Percentiles rank a stretch among this genome's conserved stretches.
Conservation (phyloP, 306 rosid species). For the Boehmeria nivea region DNA sequence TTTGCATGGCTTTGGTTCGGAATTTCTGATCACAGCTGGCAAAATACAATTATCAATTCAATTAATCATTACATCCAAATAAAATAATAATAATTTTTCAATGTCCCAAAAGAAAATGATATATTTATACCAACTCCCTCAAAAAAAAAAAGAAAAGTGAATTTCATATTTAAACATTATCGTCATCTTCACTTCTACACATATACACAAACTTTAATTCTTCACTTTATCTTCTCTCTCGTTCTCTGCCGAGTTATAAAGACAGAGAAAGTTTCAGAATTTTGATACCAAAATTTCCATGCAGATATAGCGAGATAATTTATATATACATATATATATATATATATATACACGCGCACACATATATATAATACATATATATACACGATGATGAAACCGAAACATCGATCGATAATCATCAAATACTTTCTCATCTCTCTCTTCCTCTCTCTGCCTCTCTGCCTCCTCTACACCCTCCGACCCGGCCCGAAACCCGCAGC, state of each 20-base stretch:
- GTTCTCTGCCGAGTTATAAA: too few relatives aligned
- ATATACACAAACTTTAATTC: not conserved
- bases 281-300: not conserved
- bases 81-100: too few relatives aligned
- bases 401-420: constrained; percentile 23
- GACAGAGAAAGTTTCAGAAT: not conserved
- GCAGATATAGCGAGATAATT: not conserved
- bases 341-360: not conserved
- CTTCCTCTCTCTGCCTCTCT: constrained; percentile 52
- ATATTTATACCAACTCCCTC: too few relatives aligned
- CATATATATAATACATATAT: not conserved
- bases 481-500: not conserved
- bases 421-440: constrained; percentile 47
- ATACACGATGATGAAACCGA: constrained; percentile 45
- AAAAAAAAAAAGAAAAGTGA: too few relatives aligned
- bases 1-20: too few relatives aligned
- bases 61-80: too few relatives aligned
- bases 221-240: not conserved
- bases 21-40: too few relatives aligned
- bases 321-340: not conserved
- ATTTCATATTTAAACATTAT: too few relatives aligned
- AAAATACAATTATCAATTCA: too few relatives aligned
- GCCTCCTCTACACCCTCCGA: constrained; percentile 29
- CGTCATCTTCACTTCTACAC: too few relatives aligned
- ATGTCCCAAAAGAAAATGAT: too few relatives aligned